Percentiles rank a stretch among this genome's conserved stretches.
Evolutionary conservation across 352 stramenopile genomes (phyloP).

Genomic region (Pythium apleroticum): DNA sequence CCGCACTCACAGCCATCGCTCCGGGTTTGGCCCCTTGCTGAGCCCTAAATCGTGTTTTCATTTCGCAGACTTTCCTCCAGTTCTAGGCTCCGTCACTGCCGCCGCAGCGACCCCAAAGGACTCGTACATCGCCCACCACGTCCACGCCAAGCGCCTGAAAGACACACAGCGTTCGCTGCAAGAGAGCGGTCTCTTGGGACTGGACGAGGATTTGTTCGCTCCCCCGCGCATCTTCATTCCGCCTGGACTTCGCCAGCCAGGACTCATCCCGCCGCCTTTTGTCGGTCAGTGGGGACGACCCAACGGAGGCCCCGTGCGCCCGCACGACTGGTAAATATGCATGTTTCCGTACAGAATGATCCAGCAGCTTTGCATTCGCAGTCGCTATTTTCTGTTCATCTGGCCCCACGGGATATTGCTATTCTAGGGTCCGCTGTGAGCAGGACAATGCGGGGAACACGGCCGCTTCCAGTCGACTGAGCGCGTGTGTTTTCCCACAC

Average conservation of each 20-base stretch:
- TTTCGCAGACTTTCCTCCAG: slow-evolving; percentile 6
- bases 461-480: too few species aligned
- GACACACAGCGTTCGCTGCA: background rate
- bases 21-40: too few species aligned
- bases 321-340: background rate
- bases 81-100: background rate
- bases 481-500: background rate
- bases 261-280: slow-evolving; percentile 10
- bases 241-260: slow-evolving; percentile 1
- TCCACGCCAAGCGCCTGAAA: background rate
- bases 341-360: background rate
- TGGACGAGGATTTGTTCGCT: background rate
- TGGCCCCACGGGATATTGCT: background rate
- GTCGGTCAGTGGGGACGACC: slow-evolving; percentile 1
- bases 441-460: background rate
- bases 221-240: slow-evolving; percentile 3
- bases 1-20: too few species aligned
- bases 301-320: background rate
- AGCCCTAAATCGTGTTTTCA: too few species aligned
- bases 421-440: background rate
- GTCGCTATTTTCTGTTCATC: background rate
- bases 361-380: background rate
- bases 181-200: background rate
- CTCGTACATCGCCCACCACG: background rate
- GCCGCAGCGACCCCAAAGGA: background rate